Evolutionary conservation across 495 filamentous ascomycete species (phyloP).

Genomic region (Penicillium manginii): DNA sequence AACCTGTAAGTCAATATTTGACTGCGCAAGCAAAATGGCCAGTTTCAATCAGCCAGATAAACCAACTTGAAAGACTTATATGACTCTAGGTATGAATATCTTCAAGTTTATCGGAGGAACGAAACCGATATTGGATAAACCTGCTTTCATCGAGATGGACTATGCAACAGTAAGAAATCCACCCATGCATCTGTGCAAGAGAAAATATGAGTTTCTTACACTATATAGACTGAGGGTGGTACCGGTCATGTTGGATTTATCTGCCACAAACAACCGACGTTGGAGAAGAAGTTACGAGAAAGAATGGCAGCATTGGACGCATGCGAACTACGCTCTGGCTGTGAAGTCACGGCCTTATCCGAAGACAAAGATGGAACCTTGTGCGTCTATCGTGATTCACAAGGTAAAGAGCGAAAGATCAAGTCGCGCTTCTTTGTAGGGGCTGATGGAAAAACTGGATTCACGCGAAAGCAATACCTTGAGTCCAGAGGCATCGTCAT

Average conservation of each 20-base stretch:
- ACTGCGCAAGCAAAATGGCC: too few relatives aligned
- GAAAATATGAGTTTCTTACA: neutral
- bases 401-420: conserved; percentile 26
- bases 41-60: too few relatives aligned
- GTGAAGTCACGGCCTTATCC: conserved; percentile 30
- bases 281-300: conserved; percentile 29
- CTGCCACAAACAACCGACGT: conserved; percentile 33
- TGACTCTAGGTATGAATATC: conserved; percentile 26
- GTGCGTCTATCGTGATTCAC: conserved; percentile 35
- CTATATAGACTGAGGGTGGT: conserved; percentile 32
- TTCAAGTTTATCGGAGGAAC: conserved; percentile 38
- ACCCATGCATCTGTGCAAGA: neutral
- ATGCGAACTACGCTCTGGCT: conserved; percentile 38
- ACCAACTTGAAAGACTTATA: too few relatives aligned
- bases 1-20: conserved; percentile 26
- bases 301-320: conserved; percentile 29
- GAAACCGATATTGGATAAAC: conserved; percentile 20
- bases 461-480: conserved; percentile 52
- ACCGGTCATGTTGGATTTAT: conserved; percentile 43
- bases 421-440: conserved; percentile 46
- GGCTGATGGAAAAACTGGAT: conserved; percentile 55
- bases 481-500: conserved; percentile 45
- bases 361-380: conserved; percentile 33
- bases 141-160: conserved; percentile 33
- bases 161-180: conserved; percentile 27